These are phyloP conservation scores for Thalassiosira hispida DNA, from an alignment of 352 stramenopile genomes.

Conservation along the genomic window DNA sequence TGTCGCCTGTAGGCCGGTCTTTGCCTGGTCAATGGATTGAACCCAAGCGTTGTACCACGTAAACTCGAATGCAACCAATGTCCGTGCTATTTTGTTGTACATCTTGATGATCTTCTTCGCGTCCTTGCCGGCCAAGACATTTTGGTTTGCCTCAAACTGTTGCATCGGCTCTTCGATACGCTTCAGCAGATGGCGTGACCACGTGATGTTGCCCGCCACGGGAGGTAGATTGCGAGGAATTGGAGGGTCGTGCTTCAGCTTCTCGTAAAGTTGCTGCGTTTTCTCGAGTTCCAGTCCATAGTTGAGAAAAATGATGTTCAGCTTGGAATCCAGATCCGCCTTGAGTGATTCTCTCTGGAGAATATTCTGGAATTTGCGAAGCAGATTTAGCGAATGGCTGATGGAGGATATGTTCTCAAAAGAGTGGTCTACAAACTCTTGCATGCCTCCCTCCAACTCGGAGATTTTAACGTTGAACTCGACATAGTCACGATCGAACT, in stretches of 20 bases:
- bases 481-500: conserved; percentile 96
- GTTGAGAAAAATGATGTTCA: conserved; percentile 99
- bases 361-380: conserved; percentile 98
- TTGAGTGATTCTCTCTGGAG: conserved; percentile 97
- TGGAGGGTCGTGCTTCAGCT: conserved; percentile 96
- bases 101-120: conserved; percentile 98
- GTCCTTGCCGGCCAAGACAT: conserved; percentile 94
- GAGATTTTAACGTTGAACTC: conserved; percentile 93
- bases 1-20: conserved; percentile 96
- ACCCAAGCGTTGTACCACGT: conserved; percentile 99
- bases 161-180: conserved; percentile 99
- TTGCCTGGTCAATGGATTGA: conserved; percentile 97
- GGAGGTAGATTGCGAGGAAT: conserved; percentile 96
- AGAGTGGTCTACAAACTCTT: conserved; percentile 98
- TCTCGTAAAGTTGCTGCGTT: conserved; percentile 98
- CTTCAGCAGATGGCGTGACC: conserved; percentile 96
- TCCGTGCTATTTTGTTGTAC: conserved; percentile 99
- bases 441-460: conserved; percentile 94
- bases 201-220: conserved; percentile 98
- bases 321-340: conserved; percentile 97
- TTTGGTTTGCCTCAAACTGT: conserved; percentile 97
- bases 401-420: conserved; percentile 99
- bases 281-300: conserved; percentile 97
- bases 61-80: conserved; percentile 98
- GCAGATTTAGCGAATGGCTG: conserved; percentile 94